Base-by-base conservation (phyloP, 495 filamentous ascomycete genomes). In the Xylaria sp. region DNA sequence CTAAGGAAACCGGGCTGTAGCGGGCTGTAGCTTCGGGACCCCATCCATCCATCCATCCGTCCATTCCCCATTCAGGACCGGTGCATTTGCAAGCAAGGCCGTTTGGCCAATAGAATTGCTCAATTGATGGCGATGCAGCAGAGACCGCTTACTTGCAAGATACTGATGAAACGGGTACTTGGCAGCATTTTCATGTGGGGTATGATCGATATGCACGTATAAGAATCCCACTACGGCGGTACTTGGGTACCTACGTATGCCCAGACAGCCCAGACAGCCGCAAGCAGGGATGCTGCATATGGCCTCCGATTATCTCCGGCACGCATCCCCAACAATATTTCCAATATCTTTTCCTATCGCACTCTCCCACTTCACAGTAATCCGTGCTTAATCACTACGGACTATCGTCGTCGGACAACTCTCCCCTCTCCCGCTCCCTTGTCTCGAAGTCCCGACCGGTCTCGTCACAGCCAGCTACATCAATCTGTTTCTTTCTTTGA, bases 331-430 rank as follows among this genome's bases (percentile, higher is more conserved):
- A 55, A 21, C 48, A 52, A 50, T 33, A 37, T 41, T 53, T 67
- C 53, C 52, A 61, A 37, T 37, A 61, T 68, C 66, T 61, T 59
- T 68, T 59, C n/a, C 41, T 9, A 8, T 64, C 40, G 41, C 37
- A 44, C 26, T 33, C 61, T 5, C 12, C 46, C 35, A 50, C n/a
- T 29, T 40, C n/a, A n/a, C n/a, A 17, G 50, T 52, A n/a, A n/a
- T n/a, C n/a, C n/a, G n/a, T n/a, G n/a, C 65, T 24, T 14, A 57
- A 31, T 6, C 24, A 58, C 52, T 14, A 50, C 67, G 67, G 52
- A 44, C 40, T 61, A 26, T 33, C 72, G 65, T 43, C 70, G 41
- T 66, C 69, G 44, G 67, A 66, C 59, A 46, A 46, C 41, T 74
- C 68, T 67, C 62, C 63, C 64, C 66, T 65, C 61, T 53, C 67